A percentile compares a stretch with the other conserved stretches of the same genome.
Conservation (phyloP, 768 basidiomycete genomes). For the Mycena crocata region DNA sequence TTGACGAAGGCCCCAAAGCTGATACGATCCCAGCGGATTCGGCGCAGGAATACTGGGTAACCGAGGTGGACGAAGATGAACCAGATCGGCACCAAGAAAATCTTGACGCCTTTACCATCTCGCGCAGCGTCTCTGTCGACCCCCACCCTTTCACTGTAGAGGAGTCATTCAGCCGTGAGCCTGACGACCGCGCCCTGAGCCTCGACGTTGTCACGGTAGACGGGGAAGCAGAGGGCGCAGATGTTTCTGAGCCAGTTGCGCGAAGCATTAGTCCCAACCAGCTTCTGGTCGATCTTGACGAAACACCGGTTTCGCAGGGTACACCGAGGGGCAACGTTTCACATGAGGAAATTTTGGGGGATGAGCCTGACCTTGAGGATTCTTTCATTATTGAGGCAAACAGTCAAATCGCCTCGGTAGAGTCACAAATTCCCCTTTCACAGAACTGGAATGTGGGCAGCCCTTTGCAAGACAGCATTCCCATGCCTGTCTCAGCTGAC, state of each 20-base stretch:
- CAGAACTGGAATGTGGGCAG: neutral
- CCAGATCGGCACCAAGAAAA: conserved; percentile 4
- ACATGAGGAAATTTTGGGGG: neutral
- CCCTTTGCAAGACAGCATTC: conserved; percentile 33
- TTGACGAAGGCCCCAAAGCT: neutral
- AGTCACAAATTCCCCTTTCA: neutral
- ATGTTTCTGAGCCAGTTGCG: neutral
- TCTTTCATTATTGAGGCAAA: neutral
- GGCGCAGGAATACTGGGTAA: conserved; percentile 17
- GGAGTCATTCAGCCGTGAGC: conserved; percentile 17
- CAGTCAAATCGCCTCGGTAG: neutral
- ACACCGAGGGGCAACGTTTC: neutral
- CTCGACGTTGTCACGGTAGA: conserved; percentile 25
- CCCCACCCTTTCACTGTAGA: conserved; percentile 27
- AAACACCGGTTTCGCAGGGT: neutral
- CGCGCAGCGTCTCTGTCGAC: conserved; percentile 25
- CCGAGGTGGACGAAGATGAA: conserved; percentile 25
- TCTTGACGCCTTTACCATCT: conserved; percentile 20
- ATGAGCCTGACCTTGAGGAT: neutral
- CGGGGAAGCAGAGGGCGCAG: conserved; percentile 4
- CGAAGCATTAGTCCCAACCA: neutral
- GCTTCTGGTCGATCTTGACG: neutral
- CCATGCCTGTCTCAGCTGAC: conserved; percentile 57
- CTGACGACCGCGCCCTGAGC: conserved; percentile 17
- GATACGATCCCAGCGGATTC: conserved; percentile 2